Evolutionary conservation across 2,329 filamentous ascomycete species (phyloP), one percentile per base, ranked within the genome.

Genomic region (Diaporthe caulivora): DNA sequence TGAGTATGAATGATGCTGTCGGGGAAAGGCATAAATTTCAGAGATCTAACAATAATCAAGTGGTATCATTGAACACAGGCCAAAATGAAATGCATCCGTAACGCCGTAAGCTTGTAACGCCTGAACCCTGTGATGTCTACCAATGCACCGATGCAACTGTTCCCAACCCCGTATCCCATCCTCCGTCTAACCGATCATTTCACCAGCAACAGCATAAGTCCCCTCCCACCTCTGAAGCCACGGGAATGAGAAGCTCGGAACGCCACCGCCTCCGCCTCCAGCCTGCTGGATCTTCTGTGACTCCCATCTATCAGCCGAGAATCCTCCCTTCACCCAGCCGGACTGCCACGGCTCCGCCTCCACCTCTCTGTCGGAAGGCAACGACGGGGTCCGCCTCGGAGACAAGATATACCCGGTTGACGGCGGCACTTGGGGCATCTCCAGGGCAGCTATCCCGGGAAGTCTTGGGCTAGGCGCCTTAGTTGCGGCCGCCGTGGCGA

Each of bases 181-280:
- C 18, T 8, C 24, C 24, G 7, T 49, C 15, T 34, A 49, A 17
- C 40, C 53, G 24, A 34, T 21, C 55, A 49, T 71, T 21, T 73
- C 71, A 24, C 62, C 71, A 40, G 34, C 53, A 5, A 73, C 47
- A 40, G 47, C 29, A 15, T 42, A 29, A 3, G 53, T 0, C 7
- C 67, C 71, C 18, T 73, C 71, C 67, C 73, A 73, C 49, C 71
- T 75, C 34, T 73, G 71, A 3, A 75, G 71, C 73, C 73, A 75
- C 15, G 73, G 73, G 1, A 75, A 73, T 0, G 71, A 73, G 26
- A 73, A 64, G 9, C 40, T 58, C 21, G 29, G 60, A n/a, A 26
- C 26, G 2, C 51, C 68, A 2, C 42, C 42, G 18, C 58, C 51
- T 11, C 49, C 42, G 8, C 34, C 51, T 1, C 40, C 44, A 53